These are phyloP conservation scores for Ballota nigra DNA, from an alignment of 257 asterid genomes.

Conservation along the genomic window DNA sequence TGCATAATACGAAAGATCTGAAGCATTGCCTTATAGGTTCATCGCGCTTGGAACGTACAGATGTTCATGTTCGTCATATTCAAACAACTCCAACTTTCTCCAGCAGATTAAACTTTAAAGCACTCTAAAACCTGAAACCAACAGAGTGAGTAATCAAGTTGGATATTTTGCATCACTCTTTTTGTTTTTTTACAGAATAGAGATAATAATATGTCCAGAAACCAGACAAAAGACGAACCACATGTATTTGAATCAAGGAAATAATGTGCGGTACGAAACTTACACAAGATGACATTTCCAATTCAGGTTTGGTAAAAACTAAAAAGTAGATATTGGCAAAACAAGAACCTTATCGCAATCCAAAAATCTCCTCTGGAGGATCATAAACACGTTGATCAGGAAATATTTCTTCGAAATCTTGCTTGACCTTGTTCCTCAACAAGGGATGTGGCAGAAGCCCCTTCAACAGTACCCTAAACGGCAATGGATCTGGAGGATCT, in stretches of 20 bases:
- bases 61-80: not conserved
- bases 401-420: conserved; percentile 88
- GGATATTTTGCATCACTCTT: not conserved
- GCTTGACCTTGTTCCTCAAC: conserved; percentile 88
- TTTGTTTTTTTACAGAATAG: not conserved
- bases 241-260: not conserved
- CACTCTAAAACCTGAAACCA: conserved; percentile 25
- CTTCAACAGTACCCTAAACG: conserved; percentile 82
- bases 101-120: conserved; percentile 15
- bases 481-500: conserved; percentile 85
- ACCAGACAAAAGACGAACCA: not conserved
- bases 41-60: not conserved
- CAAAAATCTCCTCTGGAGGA: conserved; percentile 97
- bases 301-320: not conserved
- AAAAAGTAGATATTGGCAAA: not conserved
- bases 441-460: conserved; percentile 96
- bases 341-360: conserved; percentile 64
- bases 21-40: conserved; percentile 5
- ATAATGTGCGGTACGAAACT: not conserved
- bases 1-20: not conserved
- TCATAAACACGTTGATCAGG: conserved; percentile 87
- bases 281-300: not conserved
- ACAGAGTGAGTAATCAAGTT: not conserved
- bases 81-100: conserved; percentile 16
- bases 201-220: not conserved